phyloP scores from a whole-genome alignment of 2,329 filamentous ascomycete species.

The Aspergillus versicolor region DNA sequence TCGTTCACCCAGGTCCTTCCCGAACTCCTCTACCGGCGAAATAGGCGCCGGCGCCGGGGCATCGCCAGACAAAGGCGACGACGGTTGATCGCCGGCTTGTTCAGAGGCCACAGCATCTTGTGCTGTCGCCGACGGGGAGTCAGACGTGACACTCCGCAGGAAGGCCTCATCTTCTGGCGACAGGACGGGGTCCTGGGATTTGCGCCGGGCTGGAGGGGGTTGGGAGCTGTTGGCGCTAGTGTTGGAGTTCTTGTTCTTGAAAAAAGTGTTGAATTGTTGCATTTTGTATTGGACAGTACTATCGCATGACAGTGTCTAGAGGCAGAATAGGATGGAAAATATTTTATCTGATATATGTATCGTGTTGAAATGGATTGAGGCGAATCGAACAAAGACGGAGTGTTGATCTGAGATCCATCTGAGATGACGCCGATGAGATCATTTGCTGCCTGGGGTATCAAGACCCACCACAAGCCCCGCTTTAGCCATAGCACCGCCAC shows the following conservation, averaged over 20 bases:
- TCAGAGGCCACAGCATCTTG: neutral
- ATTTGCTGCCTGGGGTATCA: neutral
- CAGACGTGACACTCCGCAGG: constrained; percentile 51
- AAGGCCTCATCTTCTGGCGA: constrained; percentile 63
- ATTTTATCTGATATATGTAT: neutral
- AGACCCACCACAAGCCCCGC: neutral
- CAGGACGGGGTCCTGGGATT: constrained; percentile 47
- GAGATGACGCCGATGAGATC: constrained; percentile 3
- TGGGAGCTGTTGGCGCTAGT: neutral
- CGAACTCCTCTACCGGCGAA: constrained; percentile 47
- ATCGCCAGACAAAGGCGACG: constrained; percentile 27
- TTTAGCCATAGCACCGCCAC: constrained; percentile 1
- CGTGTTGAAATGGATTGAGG: neutral
- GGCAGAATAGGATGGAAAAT: neutral
- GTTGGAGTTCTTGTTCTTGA: constrained; percentile 36
- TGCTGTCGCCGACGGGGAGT: constrained; percentile 32
- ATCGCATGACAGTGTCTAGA: neutral
- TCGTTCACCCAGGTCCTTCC: constrained; percentile 31
- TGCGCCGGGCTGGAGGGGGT: constrained; percentile 31
- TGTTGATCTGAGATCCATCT: neutral
- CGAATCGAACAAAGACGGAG: neutral
- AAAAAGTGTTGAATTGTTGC: constrained; percentile 47
- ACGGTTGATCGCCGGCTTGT: constrained; percentile 24
- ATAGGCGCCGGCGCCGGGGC: constrained; percentile 50
- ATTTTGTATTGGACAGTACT: constrained; percentile 23